Evolutionary conservation across 495 filamentous ascomycete species (phyloP), one percentile per base, ranked within the genome.

Genomic region (Penicillium psychrofluorescens): DNA sequence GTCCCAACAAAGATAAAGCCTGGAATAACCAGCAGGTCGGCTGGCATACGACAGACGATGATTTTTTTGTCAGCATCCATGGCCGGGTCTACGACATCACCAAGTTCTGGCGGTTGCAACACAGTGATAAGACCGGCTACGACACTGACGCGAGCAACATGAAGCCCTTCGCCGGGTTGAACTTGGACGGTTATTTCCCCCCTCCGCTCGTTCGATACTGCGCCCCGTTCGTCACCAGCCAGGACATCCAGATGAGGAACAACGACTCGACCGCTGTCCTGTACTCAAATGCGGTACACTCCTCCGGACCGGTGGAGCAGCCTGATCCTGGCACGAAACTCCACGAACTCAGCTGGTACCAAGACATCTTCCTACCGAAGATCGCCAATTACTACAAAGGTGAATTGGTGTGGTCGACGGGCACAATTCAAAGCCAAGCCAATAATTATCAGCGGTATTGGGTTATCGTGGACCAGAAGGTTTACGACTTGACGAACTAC

Each of bases 401-500:
- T 28, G 78, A 90, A 36, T 64, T 98, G 5, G 92, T 97, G 6
- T 76, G 92, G 54, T 67, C 75, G n/a, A 70, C 62, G 13, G 64
- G 79, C 15, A 63, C 54, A 2, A 54, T 78, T 22, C 35, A 55
- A 16, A 61, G 68, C 9, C 71, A 77, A 58, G 90, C 89, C n/a
- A 55, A 78, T 32, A 71, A 81, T 38, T 59, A 80, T 29, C 73
- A 79, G 44, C 86, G 86, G 32, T 72, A 76, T 47, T 97, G 94
- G 88, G 82, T 86, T 46, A 84, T 88, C 45, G 72, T 91, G 39
- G 68, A 87, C 38, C 68, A 76, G 34, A 80, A 72, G 22, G 70
- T 97, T 15, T 97, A 90, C 55, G 94, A 98, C 58, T 63, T 98
- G 35, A 95, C 87, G 1, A 78, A 97, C 57, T 98, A 98, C 65